Conservation (phyloP, 208 protist species). For the Angomonas deanei region DNA sequence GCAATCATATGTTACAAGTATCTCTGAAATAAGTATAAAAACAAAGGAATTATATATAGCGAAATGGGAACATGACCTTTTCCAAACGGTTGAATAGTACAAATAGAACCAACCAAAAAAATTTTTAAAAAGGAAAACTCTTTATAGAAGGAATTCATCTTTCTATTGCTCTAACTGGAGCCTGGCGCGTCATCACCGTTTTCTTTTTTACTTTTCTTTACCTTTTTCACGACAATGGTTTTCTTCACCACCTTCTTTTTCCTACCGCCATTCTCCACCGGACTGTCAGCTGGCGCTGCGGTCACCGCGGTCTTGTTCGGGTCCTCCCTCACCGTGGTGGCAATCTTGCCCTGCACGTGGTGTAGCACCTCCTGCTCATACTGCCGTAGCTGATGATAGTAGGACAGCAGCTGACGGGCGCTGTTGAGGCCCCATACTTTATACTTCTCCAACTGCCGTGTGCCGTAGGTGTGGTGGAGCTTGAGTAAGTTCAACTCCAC, state of each 20-base stretch:
- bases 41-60: too few species aligned
- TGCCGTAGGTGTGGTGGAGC: constrained; percentile 5
- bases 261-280: constrained; percentile 6
- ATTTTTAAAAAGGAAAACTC: too few species aligned
- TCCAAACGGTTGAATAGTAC: too few species aligned
- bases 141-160: too few species aligned
- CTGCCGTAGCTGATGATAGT: not conserved
- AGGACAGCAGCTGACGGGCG: constrained; percentile 11
- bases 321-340: not conserved
- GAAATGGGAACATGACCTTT: too few species aligned
- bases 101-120: too few species aligned
- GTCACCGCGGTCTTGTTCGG: not conserved
- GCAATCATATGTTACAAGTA: too few species aligned
- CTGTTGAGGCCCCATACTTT: constrained; percentile 3
- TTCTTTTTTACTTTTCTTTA: not conserved
- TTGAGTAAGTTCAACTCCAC: not conserved
- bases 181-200: not conserved
- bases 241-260: constrained; percentile 6
- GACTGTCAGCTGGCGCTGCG: not conserved
- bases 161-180: too few species aligned
- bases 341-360: not conserved
- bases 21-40: too few species aligned
- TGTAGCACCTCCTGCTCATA: constrained; percentile 3
- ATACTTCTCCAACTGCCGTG: constrained; percentile 10
- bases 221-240: not conserved